Evolutionary conservation across 202 grass and related monocot genomes (phyloP), one percentile per base, ranked within the genome.

Genomic region (Dendrocalamus latiflorus): DNA sequence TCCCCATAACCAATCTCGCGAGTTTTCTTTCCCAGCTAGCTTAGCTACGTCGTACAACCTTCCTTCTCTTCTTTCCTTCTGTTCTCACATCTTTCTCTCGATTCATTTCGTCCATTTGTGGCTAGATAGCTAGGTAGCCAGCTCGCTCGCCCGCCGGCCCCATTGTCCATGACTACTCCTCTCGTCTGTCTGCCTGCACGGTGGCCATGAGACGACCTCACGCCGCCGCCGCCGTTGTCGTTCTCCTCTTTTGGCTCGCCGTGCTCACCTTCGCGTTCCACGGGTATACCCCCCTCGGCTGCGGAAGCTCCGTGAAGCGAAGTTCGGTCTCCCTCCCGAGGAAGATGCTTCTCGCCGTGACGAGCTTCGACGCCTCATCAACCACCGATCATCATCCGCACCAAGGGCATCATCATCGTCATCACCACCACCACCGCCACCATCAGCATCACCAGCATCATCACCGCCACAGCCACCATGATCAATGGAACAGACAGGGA

Each of bases 161-260:
- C 50, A 10, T 43, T 48, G 33, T 63, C 90, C 68, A 71, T 82
- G 86, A 74, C 48, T 39, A 30, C 20, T 64, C 26, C 58, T 41
- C 65, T 41, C 79, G 42, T 41, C 79, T 18, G 41, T 61, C 85
- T 67, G 70, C 68, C 80, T 54, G 62, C 68, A 49, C 72, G 88
- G 92, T 81, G 90, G 88, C 91, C 63, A 83, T 97, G 90, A 95
- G 78, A 74, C 89, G 74, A 53, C 84, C 85, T 53, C 74, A 26
- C 3, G 22, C n/a, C n/a, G n/a, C n/a, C n/a, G n/a, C n/a, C n/a
- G n/a, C 16, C n/a, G 20, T 9, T 18, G 53, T 56, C 9, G 3
- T 20, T 60, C 8, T 74, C 65, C 55, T 97, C 50, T 70, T 94
- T 17, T 94, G 84, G 76, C 86, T 98, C 37, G 62, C 81, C 86